Conservation (phyloP, 352 stramenopile species). For the Phytophthora nicotianae region DNA sequence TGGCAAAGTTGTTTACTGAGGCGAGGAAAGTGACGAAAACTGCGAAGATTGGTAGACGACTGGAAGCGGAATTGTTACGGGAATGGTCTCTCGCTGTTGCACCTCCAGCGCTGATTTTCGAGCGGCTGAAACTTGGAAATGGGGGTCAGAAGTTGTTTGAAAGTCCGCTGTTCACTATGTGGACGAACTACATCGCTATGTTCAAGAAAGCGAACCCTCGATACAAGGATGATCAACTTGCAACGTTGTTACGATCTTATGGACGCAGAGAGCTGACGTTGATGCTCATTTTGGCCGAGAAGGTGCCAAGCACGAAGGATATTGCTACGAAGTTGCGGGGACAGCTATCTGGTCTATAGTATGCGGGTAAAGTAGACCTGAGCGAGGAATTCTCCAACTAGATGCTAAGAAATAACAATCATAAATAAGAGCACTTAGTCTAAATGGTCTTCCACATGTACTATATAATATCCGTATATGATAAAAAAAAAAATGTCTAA, state of each 20-base stretch:
- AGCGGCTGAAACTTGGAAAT: not conserved
- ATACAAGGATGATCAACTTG: not conserved
- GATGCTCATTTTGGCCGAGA: constrained; percentile 10
- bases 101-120: not conserved
- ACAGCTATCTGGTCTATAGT: not conserved
- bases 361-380: not conserved
- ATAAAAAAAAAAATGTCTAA: no score
- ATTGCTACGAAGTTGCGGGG: constrained; percentile 5
- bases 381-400: no score
- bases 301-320: constrained; percentile 2
- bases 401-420: no score
- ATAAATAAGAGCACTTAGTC: no score
- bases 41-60: constrained; percentile 3
- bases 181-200: constrained; percentile 5
- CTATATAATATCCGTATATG: no score
- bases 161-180: constrained; percentile 4
- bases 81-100: not conserved
- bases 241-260: not conserved
- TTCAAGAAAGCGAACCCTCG: not conserved
- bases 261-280: not conserved
- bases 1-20: constrained; percentile 12
- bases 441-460: no score
- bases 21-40: constrained; percentile 7
- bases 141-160: constrained; percentile 1
- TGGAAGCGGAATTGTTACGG: constrained; percentile 2